Percentiles rank a stretch among this genome's conserved stretches.
phyloP scores from a whole-genome alignment of 768 basidiomycete species.

The Tulasnella sp. region DNA sequence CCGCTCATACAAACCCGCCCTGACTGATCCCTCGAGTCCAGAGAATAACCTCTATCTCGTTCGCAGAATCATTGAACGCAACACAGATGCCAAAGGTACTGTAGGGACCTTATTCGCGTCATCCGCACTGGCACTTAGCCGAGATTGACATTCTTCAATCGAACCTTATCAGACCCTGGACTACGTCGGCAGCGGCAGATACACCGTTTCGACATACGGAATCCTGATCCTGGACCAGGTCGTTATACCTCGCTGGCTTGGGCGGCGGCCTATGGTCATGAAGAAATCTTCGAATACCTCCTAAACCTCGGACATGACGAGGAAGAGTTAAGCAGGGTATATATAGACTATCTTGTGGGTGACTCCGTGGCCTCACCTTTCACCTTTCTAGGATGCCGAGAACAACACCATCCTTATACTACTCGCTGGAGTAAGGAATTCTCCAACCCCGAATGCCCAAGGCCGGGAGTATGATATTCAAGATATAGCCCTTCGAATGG shows the following conservation, averaged over 20 bases:
- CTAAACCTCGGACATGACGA: slow-evolving; percentile 86
- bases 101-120: slow-evolving; percentile 8
- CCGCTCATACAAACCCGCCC: background rate
- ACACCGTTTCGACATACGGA: slow-evolving; percentile 76
- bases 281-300: slow-evolving; percentile 91
- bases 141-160: slow-evolving; percentile 3
- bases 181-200: background rate
- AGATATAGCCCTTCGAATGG: slow-evolving; percentile 78
- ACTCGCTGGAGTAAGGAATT: slow-evolving; percentile 70
- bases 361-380: slow-evolving; percentile 1
- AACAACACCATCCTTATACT: slow-evolving; percentile 91
- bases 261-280: slow-evolving; percentile 82
- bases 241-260: slow-evolving; percentile 87
- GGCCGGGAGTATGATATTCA: slow-evolving; percentile 57
- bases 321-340: slow-evolving; percentile 82
- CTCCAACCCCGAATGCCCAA: slow-evolving; percentile 45
- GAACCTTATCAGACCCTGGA: background rate
- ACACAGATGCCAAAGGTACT: slow-evolving; percentile 17
- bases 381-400: slow-evolving; percentile 66
- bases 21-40: slow-evolving; percentile 35
- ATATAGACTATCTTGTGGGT: slow-evolving; percentile 35
- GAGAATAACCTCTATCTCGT: slow-evolving; percentile 95
- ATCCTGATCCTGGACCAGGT: slow-evolving; percentile 71
- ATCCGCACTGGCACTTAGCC: background rate
- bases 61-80: slow-evolving; percentile 66